Conservation (phyloP, 345 rosid species). For the Kandelia obovata region DNA sequence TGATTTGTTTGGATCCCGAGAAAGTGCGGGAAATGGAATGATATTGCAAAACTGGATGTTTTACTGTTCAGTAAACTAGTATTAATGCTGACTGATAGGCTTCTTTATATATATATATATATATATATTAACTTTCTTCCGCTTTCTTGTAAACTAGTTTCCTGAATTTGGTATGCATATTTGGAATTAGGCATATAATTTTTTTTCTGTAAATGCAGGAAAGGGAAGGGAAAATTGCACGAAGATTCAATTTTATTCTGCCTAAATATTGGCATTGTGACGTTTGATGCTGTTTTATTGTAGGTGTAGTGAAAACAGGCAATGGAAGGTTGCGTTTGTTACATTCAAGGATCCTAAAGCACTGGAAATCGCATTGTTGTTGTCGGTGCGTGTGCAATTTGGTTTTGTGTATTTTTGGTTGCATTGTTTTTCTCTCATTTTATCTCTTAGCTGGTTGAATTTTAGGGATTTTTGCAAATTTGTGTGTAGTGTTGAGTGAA, state of each 20-base stretch:
- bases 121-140: background rate
- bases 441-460: background rate
- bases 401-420: background rate
- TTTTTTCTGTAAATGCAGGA: too few relatives aligned
- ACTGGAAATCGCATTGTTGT: slow-evolving; percentile 79
- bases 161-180: too few relatives aligned
- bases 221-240: too few relatives aligned
- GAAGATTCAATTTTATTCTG: too few relatives aligned
- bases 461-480: background rate
- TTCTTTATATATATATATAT: too few relatives aligned
- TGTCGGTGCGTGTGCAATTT: slow-evolving; percentile 47
- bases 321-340: slow-evolving; percentile 61
- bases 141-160: too few relatives aligned
- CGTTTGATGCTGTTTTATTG: too few relatives aligned
- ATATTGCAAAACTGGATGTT: too few relatives aligned
- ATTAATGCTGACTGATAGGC: too few relatives aligned
- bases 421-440: background rate
- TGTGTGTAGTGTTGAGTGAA: background rate
- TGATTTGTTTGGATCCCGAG: slow-evolving; percentile 21
- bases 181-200: background rate
- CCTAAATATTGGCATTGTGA: too few relatives aligned
- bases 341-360: slow-evolving; percentile 86
- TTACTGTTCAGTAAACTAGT: background rate
- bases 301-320: slow-evolving; percentile 50
- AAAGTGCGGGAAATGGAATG: slow-evolving; percentile 3